Evolutionary conservation across 495 filamentous ascomycete species (phyloP), one percentile per base, ranked within the genome.

Genomic region (Friedmanniomyces simplex): DNA sequence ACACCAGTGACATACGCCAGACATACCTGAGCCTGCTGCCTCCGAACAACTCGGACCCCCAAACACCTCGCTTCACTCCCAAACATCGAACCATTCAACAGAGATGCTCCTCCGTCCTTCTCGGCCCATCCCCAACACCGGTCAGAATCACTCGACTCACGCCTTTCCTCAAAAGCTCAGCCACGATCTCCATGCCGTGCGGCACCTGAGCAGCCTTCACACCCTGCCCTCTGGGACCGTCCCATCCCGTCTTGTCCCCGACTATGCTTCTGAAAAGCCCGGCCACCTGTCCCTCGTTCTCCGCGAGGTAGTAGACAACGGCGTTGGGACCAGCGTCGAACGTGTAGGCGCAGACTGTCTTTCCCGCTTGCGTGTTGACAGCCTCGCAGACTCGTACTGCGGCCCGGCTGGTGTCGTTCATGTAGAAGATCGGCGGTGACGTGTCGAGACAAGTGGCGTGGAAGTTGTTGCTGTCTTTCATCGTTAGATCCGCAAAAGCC

Each of bases 291-390:
- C 73, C 77, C 49, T 82, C 79, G 63, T 91, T 79, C 77, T 87
- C 75, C 71, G 89, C 86, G 30, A 87, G 79, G 61, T 90, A 96
- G 72, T 97, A 99, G 43, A 99, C 82, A 28, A 99, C 93, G 30
- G 88, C 87, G 69, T 99, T 99, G 61, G 93, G 94, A 45, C 93
- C 93, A 1, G 93, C 93, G 71, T 99, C 93, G 67, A 96, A 99
- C 0, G 93, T 99, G 70, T 99, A 99, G 20, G 93, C 91, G 11
- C 86, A 87, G 2, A 96, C 78, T 1, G 76, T 81, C 45, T 87
- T 87, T 18, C 79, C 82, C 11, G 77, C 77, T 36, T 73, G 71
- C 8, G 36, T 45, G 70, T 99, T 99, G 71, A 97, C 86, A 41
- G 80, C 81, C 73, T 97, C 89, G 26, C 96, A 91, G 2, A 87